Evolutionary conservation across 2,329 filamentous ascomycete species (phyloP).

Genomic region (Ophiocordyceps camponoti-rufipedis): DNA sequence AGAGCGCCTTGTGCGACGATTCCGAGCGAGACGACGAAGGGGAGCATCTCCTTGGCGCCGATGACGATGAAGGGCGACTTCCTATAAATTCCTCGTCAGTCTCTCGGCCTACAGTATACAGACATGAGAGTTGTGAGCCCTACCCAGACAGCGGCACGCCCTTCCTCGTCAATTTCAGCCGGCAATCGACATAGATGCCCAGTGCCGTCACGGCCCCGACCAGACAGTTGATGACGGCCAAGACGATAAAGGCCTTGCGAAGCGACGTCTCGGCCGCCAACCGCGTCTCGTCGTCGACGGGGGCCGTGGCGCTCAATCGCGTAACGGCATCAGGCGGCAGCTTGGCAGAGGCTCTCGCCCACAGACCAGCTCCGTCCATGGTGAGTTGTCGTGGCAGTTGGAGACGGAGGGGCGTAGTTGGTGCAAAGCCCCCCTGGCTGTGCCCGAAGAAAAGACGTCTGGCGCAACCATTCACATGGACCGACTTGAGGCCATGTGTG

Average conservation of each 20-base stretch:
- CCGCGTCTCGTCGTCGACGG: constrained; percentile 30
- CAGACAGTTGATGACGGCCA: constrained; percentile 41
- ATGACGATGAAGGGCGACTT: constrained; percentile 18
- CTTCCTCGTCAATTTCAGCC: constrained; percentile 24
- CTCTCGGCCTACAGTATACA: background rate
- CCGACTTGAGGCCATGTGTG: background rate
- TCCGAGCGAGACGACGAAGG: constrained; percentile 36
- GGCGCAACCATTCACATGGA: constrained; percentile 1
- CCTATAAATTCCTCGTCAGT: constrained; percentile 9
- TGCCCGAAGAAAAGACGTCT: background rate
- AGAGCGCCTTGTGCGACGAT: constrained; percentile 39
- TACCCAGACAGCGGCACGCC: constrained; percentile 23
- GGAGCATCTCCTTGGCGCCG: constrained; percentile 28
- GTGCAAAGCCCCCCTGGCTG: constrained; percentile 5
- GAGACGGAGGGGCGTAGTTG: constrained; percentile 1
- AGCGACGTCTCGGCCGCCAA: constrained; percentile 37
- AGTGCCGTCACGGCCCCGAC: constrained; percentile 35
- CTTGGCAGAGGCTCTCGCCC: background rate
- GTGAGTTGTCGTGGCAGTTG: background rate
- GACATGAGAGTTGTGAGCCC: background rate
- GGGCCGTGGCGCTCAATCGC: constrained; percentile 22
- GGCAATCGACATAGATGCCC: constrained; percentile 39
- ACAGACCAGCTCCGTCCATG: constrained; percentile 3
- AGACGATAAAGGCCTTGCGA: constrained; percentile 41
- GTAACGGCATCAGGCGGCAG: constrained; percentile 11